Evolutionary conservation across 2,329 filamentous ascomycete genomes (phyloP).

Genomic region (Trichophaea hybrida): DNA sequence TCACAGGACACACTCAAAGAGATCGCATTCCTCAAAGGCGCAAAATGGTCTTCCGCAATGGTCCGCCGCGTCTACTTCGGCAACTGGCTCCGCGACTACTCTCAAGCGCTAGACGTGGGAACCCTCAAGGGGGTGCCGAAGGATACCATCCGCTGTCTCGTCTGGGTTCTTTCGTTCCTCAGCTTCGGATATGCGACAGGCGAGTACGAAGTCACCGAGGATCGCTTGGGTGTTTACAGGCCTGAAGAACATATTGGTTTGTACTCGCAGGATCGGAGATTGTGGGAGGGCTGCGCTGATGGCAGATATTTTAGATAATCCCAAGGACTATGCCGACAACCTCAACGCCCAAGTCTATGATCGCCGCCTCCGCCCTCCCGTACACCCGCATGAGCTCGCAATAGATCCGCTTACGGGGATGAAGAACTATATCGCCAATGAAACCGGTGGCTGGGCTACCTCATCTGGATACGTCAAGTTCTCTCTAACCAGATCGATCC

Average conservation of each 20-base stretch:
- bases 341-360: conserved; percentile 73
- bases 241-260: conserved; percentile 47
- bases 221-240: conserved; percentile 65
- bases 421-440: conserved; percentile 98
- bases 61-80: conserved; percentile 70
- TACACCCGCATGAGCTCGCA: conserved; percentile 55
- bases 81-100: conserved; percentile 78
- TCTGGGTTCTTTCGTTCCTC: conserved; percentile 70
- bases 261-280: not conserved
- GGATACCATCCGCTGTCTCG: conserved; percentile 61
- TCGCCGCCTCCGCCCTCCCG: conserved; percentile 62
- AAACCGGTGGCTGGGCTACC: conserved; percentile 74
- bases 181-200: conserved; percentile 73
- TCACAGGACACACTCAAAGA: conserved; percentile 73
- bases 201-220: conserved; percentile 71
- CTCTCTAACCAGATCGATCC: conserved; percentile 58
- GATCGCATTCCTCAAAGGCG: conserved; percentile 60
- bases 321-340: conserved; percentile 74
- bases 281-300: conserved; percentile 35
- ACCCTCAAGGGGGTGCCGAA: conserved; percentile 65
- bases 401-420: conserved; percentile 71
- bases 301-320: conserved; percentile 48
- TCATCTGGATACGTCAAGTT: conserved; percentile 71
- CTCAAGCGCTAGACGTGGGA: conserved; percentile 67
- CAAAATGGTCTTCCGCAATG: conserved; percentile 72